phyloP scores from a whole-genome alignment of 129 eudicot species.

The Helianthus tuberosus region DNA sequence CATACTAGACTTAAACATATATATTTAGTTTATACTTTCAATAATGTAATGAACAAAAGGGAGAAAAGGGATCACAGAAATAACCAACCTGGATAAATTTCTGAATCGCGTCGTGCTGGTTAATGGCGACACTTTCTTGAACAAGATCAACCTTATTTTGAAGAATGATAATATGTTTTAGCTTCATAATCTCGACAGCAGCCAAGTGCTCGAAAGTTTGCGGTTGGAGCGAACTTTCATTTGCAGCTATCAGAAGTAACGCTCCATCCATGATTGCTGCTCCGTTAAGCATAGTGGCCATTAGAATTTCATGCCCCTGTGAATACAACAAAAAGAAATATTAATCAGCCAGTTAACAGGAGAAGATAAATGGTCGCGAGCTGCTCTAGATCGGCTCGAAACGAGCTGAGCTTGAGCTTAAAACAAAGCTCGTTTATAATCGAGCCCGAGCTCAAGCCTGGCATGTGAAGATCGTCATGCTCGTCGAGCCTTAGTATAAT shows the following conservation, averaged over 20 bases:
- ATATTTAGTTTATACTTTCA: no score
- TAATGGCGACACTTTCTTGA: conserved; percentile 95
- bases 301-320: conserved; percentile 98
- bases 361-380: no score
- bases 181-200: conserved; percentile 97
- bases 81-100: conserved; percentile 77
- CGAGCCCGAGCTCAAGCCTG: no score
- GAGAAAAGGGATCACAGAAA: background rate
- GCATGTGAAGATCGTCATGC: no score
- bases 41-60: background rate
- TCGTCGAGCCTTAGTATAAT: no score
- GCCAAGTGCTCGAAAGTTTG: conserved; percentile 98
- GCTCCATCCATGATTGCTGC: conserved; percentile 99
- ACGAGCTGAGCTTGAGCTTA: no score
- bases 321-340: background rate
- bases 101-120: conserved; percentile 94
- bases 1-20: no score
- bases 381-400: no score
- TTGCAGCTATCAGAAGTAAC: conserved; percentile 96
- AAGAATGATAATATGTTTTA: conserved; percentile 88
- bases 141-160: conserved; percentile 94
- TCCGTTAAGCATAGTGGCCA: conserved; percentile 99
- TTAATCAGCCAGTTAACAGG: no score
- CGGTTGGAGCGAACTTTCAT: conserved; percentile 98
- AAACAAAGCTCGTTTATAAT: no score